Conservation (phyloP, 164 flowering plant genomes). For the Stephania cephalantha region DNA sequence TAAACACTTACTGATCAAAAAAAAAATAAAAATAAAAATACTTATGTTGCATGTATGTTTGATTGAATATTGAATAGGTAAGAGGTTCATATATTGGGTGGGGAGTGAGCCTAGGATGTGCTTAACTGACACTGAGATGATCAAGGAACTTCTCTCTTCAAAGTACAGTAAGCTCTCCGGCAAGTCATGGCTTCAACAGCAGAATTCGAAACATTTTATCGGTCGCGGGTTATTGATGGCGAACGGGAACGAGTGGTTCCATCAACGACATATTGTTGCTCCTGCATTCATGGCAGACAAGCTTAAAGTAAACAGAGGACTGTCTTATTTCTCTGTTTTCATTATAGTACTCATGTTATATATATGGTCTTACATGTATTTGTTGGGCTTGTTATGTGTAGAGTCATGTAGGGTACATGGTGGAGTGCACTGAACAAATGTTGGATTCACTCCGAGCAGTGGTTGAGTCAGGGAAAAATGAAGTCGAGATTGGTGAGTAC, state of each 20-base stretch:
- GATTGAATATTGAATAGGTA: conserved; percentile 36
- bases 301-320: conserved; percentile 50
- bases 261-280: conserved; percentile 78
- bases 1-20: neutral
- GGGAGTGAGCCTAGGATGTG: conserved; percentile 91
- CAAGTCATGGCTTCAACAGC: conserved; percentile 77
- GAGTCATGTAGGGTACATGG: conserved; percentile 67
- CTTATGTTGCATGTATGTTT: neutral
- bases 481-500: conserved; percentile 72
- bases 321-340: neutral
- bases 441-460: conserved; percentile 36
- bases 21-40: too few species aligned
- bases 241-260: conserved; percentile 83
- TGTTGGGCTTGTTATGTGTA: conserved; percentile 5
- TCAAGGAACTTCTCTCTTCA: conserved; percentile 57
- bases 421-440: conserved; percentile 68
- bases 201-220: conserved; percentile 73
- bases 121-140: conserved; percentile 60
- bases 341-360: neutral
- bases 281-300: conserved; percentile 82
- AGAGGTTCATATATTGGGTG: conserved; percentile 76
- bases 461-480: conserved; percentile 39
- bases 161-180: conserved; percentile 63
- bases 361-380: too few species aligned
- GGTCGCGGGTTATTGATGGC: conserved; percentile 89